These are phyloP conservation scores for Skeletonema tropicum DNA, from an alignment of 108 stramenopile genomes.

Conservation along the genomic window DNA sequence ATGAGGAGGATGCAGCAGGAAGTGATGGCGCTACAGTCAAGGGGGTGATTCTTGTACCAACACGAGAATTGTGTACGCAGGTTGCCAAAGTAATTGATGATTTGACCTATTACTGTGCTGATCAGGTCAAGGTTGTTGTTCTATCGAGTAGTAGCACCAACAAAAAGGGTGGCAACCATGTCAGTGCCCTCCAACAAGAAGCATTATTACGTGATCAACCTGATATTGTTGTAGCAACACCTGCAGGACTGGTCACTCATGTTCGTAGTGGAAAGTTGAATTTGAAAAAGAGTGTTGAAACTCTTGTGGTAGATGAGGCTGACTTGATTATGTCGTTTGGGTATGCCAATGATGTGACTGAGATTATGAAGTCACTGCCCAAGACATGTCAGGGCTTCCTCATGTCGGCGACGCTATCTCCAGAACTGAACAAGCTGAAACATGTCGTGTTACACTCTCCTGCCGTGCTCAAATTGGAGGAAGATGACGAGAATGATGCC, in stretches of 20 bases:
- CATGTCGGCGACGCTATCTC: conserved; percentile 95
- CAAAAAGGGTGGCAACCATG: conserved; percentile 47
- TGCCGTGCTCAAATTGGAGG: conserved; percentile 93
- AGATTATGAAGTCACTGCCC: conserved; percentile 86
- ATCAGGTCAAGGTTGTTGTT: conserved; percentile 75
- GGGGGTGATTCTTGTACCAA: conserved; percentile 95
- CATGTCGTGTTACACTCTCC: conserved; percentile 93
- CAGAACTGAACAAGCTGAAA: conserved; percentile 92
- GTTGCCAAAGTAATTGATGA: conserved; percentile 67
- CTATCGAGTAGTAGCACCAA: conserved; percentile 60
- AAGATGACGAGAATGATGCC: conserved; percentile 60
- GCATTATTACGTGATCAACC: conserved; percentile 81
- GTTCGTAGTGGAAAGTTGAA: conserved; percentile 59
- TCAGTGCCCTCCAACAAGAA: conserved; percentile 53
- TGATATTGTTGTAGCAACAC: conserved; percentile 79
- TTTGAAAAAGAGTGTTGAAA: conserved; percentile 74
- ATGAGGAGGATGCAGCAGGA: conserved; percentile 14
- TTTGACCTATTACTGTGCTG: conserved; percentile 93
- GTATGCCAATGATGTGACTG: conserved; percentile 91
- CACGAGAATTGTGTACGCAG: conserved; percentile 96
- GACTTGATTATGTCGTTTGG: conserved; percentile 96
- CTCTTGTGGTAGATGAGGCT: conserved; percentile 97
- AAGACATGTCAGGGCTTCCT: conserved; percentile 96
- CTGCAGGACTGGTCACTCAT: conserved; percentile 77
- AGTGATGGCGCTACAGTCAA: conserved; percentile 41